Evolutionary conservation across 768 basidiomycete species (phyloP).

Genomic region (Macrocybe gigantea): DNA sequence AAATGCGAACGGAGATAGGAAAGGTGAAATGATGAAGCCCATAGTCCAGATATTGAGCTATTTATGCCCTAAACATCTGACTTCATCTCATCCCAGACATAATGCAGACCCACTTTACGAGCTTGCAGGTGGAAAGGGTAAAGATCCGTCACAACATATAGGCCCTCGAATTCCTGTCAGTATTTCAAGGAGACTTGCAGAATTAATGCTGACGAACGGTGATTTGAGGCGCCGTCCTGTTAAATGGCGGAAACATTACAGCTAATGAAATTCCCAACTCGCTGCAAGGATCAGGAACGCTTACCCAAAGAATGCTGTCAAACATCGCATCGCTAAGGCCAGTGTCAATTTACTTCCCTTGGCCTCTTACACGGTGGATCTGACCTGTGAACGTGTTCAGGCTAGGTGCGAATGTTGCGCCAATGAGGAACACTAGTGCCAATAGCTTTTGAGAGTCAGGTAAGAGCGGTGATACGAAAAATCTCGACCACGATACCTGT

Average conservation of each 20-base stretch:
- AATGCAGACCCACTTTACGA: slow-evolving; percentile 30
- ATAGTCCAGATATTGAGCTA: slow-evolving; percentile 70
- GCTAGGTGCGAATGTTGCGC: slow-evolving; percentile 46
- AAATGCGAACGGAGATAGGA: slow-evolving; percentile 59
- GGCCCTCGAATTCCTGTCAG: slow-evolving; percentile 20
- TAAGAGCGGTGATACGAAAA: neutral
- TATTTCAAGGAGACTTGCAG: neutral
- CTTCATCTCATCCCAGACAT: neutral
- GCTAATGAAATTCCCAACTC: neutral
- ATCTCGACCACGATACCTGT: slow-evolving; percentile 21
- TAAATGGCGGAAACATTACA: neutral
- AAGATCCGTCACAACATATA: slow-evolving; percentile 47
- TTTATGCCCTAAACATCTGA: neutral
- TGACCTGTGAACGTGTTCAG: slow-evolving; percentile 36
- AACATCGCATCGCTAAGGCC: slow-evolving; percentile 23
- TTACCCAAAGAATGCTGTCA: slow-evolving; percentile 26
- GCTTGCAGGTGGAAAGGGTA: slow-evolving; percentile 58
- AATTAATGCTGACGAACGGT: slow-evolving; percentile 19
- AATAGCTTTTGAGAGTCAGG: slow-evolving; percentile 27
- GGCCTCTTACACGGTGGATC: neutral
- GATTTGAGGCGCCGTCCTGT: slow-evolving; percentile 47
- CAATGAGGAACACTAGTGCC: slow-evolving; percentile 44
- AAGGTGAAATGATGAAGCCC: slow-evolving; percentile 64
- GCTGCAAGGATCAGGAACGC: neutral
- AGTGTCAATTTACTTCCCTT: neutral